A percentile compares a stretch with the other conserved stretches of the same genome.
phyloP scores from a whole-genome alignment of 371 early-diverging fungal species.

The Mycotypha africana region DNA sequence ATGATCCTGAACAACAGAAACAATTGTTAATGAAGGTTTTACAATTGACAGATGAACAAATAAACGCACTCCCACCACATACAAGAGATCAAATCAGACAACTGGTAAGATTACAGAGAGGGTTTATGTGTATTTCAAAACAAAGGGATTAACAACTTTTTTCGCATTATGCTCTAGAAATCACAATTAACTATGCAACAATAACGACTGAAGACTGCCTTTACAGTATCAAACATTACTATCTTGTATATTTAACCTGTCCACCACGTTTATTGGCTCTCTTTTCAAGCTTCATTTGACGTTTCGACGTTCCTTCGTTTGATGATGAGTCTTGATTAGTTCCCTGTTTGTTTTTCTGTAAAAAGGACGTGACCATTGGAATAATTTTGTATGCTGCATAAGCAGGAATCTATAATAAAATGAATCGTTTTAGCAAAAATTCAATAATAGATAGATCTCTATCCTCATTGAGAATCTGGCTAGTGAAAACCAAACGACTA shows the following conservation, averaged over 20 bases:
- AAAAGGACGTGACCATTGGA: conserved; percentile 50
- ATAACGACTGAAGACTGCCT: background rate
- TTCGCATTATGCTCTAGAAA: conserved; percentile 17
- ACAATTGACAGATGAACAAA: conserved; percentile 48
- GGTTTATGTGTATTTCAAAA: background rate
- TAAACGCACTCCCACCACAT: conserved; percentile 48
- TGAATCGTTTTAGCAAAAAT: too few species aligned
- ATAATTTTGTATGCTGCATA: conserved; percentile 56
- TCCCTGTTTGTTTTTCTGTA: conserved; percentile 21
- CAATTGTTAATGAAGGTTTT: conserved; percentile 49
- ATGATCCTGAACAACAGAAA: conserved; percentile 42
- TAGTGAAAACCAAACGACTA: background rate
- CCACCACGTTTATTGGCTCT: conserved; percentile 45
- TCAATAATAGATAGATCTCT: too few species aligned
- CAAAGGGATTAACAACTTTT: too few species aligned
- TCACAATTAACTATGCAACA: conserved; percentile 27
- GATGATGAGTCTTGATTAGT: conserved; percentile 13
- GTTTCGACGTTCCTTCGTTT: conserved; percentile 45
- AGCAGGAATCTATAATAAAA: conserved; percentile 48
- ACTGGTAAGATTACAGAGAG: conserved; percentile 28
- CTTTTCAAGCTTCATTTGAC: conserved; percentile 59
- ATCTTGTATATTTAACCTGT: conserved; percentile 38
- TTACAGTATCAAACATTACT: background rate
- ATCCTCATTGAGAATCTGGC: background rate
- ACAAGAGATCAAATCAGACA: conserved; percentile 48